Evolutionary conservation across 305 asterid species (phyloP).

Genomic region (Solanum hybrid): DNA sequence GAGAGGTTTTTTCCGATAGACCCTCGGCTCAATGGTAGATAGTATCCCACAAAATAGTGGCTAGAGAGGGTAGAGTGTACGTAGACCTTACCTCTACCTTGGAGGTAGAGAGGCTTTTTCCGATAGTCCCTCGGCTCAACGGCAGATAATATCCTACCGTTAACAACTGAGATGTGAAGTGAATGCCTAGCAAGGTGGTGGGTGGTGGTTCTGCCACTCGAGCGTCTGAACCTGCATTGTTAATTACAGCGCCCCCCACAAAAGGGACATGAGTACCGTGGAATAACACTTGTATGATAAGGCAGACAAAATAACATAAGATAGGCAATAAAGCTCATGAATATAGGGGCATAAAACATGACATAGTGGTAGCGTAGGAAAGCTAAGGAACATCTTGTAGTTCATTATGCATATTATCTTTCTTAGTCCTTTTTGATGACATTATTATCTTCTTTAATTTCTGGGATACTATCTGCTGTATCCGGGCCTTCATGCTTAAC

Average conservation of each 20-base stretch:
- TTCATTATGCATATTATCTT: background rate
- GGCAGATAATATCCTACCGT: background rate
- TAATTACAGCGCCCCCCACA: background rate
- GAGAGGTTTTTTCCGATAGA: background rate
- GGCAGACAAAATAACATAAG: background rate
- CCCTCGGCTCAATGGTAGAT: background rate
- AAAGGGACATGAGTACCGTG: background rate
- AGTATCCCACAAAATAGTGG: background rate
- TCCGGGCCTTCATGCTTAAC: background rate
- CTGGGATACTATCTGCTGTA: background rate
- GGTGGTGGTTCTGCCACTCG: background rate
- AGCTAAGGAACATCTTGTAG: background rate
- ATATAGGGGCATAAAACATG: background rate
- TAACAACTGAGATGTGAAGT: background rate
- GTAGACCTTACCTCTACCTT: background rate
- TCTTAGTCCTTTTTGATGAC: background rate
- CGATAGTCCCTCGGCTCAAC: background rate
- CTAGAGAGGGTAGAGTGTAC: background rate
- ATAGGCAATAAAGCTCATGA: background rate
- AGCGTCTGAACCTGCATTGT: background rate
- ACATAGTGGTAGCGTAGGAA: background rate
- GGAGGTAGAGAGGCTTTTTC: background rate
- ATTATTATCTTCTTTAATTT: background rate
- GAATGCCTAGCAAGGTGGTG: background rate
- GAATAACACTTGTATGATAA: background rate